Percentiles rank a stretch among this genome's conserved stretches.
Evolutionary conservation across 805 yeast genomes (phyloP).

Genomic region (Kazachstania psychrophila): DNA sequence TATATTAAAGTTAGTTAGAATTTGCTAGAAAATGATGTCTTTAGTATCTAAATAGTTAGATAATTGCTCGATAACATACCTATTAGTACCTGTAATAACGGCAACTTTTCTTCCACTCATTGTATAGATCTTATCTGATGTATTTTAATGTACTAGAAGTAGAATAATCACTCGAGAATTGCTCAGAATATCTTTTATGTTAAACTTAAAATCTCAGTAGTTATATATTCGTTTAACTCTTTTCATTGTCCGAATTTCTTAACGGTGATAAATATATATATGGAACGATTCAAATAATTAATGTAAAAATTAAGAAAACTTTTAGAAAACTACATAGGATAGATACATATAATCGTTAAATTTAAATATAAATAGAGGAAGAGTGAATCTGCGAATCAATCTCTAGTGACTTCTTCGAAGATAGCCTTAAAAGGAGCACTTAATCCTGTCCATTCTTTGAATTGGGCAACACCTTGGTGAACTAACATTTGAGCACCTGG

Average conservation of each 20-base stretch:
- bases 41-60: not conserved
- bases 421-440: conserved; percentile 54
- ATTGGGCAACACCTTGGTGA: conserved; percentile 87
- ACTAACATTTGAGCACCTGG: conserved; percentile 90
- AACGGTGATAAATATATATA: too few species aligned
- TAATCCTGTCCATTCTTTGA: conserved; percentile 62
- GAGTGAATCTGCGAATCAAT: too few species aligned
- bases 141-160: too few species aligned
- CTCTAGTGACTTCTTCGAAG: conserved; percentile 46
- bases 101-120: conserved; percentile 30
- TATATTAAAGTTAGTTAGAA: conserved; percentile 3
- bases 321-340: not conserved
- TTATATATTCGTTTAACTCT: too few species aligned
- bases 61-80: conserved; percentile 2
- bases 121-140: too few species aligned
- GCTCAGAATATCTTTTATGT: too few species aligned
- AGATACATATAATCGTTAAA: not conserved
- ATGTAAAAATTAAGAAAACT: too few species aligned
- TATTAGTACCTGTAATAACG: conserved; percentile 37
- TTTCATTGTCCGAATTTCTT: too few species aligned
- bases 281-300: too few species aligned
- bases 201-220: too few species aligned
- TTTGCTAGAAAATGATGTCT: not conserved
- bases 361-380: too few species aligned
- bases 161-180: too few species aligned